Evolutionary conservation across 257 asterid species (phyloP).

Genomic region (Nicotiana otophora): DNA sequence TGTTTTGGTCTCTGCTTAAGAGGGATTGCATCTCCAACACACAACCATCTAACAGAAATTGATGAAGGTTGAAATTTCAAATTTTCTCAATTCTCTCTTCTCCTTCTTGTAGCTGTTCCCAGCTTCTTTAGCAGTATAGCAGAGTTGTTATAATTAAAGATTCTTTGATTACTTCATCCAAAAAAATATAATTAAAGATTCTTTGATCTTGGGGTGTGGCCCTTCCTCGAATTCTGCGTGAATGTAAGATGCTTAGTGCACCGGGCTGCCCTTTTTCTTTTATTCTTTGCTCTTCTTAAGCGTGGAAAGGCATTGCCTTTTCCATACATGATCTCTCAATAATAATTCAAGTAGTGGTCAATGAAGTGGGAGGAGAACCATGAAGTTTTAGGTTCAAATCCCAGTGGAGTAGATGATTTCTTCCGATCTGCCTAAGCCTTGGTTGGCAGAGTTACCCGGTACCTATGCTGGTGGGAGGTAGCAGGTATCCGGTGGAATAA

Average conservation of each 20-base stretch:
- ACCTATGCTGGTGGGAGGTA: not conserved
- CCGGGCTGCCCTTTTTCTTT: too few relatives aligned
- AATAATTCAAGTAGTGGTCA: not conserved
- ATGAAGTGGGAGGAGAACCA: not conserved
- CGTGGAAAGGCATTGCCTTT: not conserved
- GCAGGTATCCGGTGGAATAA: not conserved
- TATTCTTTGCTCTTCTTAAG: not conserved
- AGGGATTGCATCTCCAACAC: constrained; percentile 22
- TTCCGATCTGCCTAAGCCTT: not conserved
- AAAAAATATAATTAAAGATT: not conserved
- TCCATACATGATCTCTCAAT: not conserved
- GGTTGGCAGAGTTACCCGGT: not conserved
- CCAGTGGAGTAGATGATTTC: not conserved
- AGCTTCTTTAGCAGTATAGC: not conserved
- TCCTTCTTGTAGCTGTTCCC: not conserved
- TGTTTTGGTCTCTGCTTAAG: constrained; percentile 43
- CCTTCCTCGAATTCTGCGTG: too few relatives aligned
- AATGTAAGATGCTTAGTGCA: too few relatives aligned
- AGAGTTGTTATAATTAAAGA: not conserved
- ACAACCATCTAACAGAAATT: constrained; percentile 25
- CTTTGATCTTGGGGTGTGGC: too few relatives aligned
- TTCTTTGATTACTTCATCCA: too few relatives aligned
- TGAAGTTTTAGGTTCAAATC: not conserved
- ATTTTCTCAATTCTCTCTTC: not conserved
- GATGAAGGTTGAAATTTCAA: constrained; percentile 47